Base-by-base conservation (phyloP, 306 rosid species). In the Astragalus membranaceus region DNA sequence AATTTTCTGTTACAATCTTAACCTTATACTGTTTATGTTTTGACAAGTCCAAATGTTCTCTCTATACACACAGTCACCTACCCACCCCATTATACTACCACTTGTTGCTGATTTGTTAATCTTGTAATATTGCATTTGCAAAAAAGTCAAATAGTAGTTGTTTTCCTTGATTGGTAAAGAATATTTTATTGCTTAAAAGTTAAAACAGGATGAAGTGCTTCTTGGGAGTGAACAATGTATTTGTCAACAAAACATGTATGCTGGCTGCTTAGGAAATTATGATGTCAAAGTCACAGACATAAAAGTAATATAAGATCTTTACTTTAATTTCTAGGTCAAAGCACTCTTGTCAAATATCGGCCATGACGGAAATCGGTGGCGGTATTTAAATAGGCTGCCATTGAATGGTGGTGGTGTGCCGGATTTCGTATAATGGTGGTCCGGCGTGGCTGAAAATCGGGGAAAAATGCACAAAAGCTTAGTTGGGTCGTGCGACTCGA, bases 31-130 rank as follows among this genome's bases (percentile, higher is more conserved):
- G 10, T 23, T 9, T 43, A n/a, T 51, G 17, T 32, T 68, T 23
- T 3, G 14, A 2, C n/a, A 11, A 9, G 20, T 74, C 47, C 63
- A 54, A 44, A 29, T 37, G 23, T 20, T 20, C 61, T 37, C 42
- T 20, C 12, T 32, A 13, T 2, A 60, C 43, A 36, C 17, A 7
- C 64, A 36, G 30, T 26, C 30, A 26, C 30, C 30, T 13, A 48
- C 9, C 30, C 23, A 48, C 9, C 30, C 35, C 12, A 52, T 4
- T 59, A 48, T 73, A 26, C 69, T 54, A 59, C 63, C 16, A n/a
- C 29, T 79, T 60, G 54, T 69, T 69, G 51, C 43, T 43, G 64
- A 47, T 53, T 49, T 56, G 42, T 39, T 23, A 53, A 55, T 44
- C 58, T 35, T 70, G 59, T 44, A 33, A 42, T 59, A 64, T 69